A percentile compares a stretch with the other conserved stretches of the same genome.
Conservation (phyloP, 73 alveolate genomes). For the Paramecium tetraurelia region DNA sequence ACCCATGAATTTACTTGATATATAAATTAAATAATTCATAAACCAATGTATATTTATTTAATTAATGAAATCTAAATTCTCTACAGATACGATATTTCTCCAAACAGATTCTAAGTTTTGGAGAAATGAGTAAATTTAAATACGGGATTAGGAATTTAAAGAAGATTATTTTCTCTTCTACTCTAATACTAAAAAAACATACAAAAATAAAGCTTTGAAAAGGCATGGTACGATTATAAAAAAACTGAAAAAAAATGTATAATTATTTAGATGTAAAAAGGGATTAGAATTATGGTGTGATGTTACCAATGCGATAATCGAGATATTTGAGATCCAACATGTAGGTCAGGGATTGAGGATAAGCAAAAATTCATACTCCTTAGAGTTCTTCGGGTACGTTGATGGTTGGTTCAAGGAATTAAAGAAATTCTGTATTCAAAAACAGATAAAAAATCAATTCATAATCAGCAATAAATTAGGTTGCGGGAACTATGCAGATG, state of each 20-base stretch:
- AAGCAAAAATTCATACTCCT: neutral
- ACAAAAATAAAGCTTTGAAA: neutral
- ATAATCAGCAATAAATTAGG: neutral
- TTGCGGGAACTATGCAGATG: conserved; percentile 14
- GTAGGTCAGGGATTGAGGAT: neutral
- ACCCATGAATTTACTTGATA: neutral
- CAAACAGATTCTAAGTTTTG: neutral
- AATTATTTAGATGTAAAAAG: neutral
- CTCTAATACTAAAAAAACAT: neutral
- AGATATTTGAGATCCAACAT: neutral
- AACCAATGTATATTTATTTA: neutral
- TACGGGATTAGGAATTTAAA: neutral
- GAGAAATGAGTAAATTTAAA: neutral
- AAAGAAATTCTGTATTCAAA: neutral
- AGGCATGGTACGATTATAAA: neutral
- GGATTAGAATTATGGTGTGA: neutral
- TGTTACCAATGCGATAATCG: neutral
- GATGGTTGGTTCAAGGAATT: conserved; percentile 8
- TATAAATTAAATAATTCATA: neutral
- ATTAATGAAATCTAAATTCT: neutral
- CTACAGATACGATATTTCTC: neutral
- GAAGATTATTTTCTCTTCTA: conserved; percentile 14
- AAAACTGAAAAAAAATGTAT: neutral
- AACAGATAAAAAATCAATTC: neutral
- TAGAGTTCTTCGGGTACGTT: neutral